Evolutionary conservation across 192 early-diverging fungal species (phyloP).

Genomic region (Coemansia sp.): DNA sequence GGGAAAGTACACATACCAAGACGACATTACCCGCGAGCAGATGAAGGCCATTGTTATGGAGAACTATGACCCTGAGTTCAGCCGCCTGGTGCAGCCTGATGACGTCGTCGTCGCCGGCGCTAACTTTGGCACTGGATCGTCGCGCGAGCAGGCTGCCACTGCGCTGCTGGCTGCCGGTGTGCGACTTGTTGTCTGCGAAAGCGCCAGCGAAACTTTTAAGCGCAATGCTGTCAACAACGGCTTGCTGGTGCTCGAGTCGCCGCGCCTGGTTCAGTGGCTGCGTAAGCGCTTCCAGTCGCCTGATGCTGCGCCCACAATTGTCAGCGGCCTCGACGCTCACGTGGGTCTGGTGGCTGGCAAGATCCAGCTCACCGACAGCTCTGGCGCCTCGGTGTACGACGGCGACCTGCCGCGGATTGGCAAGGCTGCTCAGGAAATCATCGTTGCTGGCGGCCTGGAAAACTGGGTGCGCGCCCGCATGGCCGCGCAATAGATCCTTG

Average conservation of each 20-base stretch:
- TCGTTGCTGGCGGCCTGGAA: conserved; percentile 91
- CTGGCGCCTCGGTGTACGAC: conserved; percentile 22
- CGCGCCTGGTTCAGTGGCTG: conserved; percentile 75
- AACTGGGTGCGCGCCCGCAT: conserved; percentile 86
- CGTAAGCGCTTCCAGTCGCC: conserved; percentile 44
- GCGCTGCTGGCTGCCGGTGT: conserved; percentile 86
- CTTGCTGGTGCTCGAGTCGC: conserved; percentile 84
- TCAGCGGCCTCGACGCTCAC: conserved; percentile 73
- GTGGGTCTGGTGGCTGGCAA: conserved; percentile 73
- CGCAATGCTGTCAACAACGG: conserved; percentile 99
- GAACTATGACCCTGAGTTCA: conserved; percentile 94
- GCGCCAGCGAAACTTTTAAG: conserved; percentile 97
- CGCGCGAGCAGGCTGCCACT: conserved; percentile 97
- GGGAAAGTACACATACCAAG: conserved; percentile 97
- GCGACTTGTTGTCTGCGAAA: conserved; percentile 82
- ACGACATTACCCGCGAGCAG: conserved; percentile 83
- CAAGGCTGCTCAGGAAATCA: conserved; percentile 96
- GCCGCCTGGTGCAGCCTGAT: conserved; percentile 61
- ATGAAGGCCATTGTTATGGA: conserved; percentile 98
- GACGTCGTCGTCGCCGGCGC: conserved; percentile 90
- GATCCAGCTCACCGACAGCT: conserved; percentile 35
- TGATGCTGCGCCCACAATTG: conserved; percentile 58
- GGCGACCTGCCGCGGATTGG: conserved; percentile 65
- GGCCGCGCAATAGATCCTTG: conserved; percentile 16
- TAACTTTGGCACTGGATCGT: conserved; percentile 98